Evolutionary conservation across 202 grass and related monocot genomes (phyloP).

Genomic region (Musa balbisiana): DNA sequence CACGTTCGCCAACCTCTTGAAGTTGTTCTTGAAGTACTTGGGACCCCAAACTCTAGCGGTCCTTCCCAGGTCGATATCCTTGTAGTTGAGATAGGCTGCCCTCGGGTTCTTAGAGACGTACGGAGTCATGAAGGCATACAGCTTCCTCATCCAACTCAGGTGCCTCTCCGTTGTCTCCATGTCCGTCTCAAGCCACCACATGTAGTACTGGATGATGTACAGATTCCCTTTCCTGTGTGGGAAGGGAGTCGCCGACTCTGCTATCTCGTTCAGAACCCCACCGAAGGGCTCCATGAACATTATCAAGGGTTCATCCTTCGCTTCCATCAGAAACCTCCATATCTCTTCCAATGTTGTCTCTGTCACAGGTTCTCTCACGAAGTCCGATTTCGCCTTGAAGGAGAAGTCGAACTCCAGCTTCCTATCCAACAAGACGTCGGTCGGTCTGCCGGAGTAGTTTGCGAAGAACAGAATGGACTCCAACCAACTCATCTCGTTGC

Average conservation of each 20-base stretch:
- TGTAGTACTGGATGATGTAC: neutral
- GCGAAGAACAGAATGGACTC: neutral
- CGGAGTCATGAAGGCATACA: constrained; percentile 23
- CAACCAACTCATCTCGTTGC: neutral
- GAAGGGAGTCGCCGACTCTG: neutral
- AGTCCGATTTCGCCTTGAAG: neutral
- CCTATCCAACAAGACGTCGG: neutral
- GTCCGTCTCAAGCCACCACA: constrained; percentile 16
- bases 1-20: constrained; percentile 19
- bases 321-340: neutral
- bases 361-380: neutral
- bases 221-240: neutral
- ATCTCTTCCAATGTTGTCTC: neutral
- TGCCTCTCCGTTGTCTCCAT: neutral
- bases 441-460: neutral
- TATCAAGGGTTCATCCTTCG: too few relatives aligned
- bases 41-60: constrained; percentile 19
- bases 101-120: constrained; percentile 34
- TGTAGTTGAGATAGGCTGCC: constrained; percentile 35
- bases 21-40: constrained; percentile 33
- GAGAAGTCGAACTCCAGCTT: neutral
- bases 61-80: constrained; percentile 29
- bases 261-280: neutral
- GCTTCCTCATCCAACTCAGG: constrained; percentile 19
- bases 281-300: neutral